Evolutionary conservation across 2,329 filamentous ascomycete genomes (phyloP), one percentile per base, ranked within the genome.

Genomic region (Phialophora expanda): DNA sequence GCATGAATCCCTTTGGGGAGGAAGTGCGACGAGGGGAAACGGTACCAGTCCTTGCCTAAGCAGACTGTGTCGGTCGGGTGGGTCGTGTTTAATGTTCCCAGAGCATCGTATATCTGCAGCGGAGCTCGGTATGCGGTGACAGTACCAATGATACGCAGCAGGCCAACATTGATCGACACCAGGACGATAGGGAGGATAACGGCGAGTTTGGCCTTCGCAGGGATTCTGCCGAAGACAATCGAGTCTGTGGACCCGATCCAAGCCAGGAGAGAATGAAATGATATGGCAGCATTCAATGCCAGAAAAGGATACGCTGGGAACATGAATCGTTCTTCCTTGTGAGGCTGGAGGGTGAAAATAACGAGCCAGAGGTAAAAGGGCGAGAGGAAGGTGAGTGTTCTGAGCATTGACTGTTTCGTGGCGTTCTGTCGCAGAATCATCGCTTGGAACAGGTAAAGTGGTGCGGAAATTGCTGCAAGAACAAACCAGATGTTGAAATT

Each of bases 321-420:
- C 93, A 99, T 98, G 81, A 99, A 99, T 6, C 95, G 86, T 79
- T 99, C 95, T 77, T 99, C 95, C 75, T 99, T 99, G 80, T 99
- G 95, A 17, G 95, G 92, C 76, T 99, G 95, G 8, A 90, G 76
- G 0, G 91, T 94, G 80, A 99, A 98, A 68, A 98, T 95, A 3
- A 80, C 86, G 30, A 99, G 85, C 95, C 95, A 99, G 75, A 97
- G 84, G 76, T 98, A 99, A 78, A 98, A 96, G 0, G 95, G 95
- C 0, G 87, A 80, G 61, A 94, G 82, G 71, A 97, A 92, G 22
- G 94, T 86, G 56, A 96, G 74, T 9, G 89, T 91, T 41, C 93
- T 89, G 62, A 96, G 79, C 0, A 90, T 85, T 0, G 88, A 90
- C 69, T 90, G 85, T 66, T 89, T 87, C 3, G 87, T 87, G 22